Conservation (phyloP, 768 basidiomycete species). For the Termitomyces eurrhizus region DNA sequence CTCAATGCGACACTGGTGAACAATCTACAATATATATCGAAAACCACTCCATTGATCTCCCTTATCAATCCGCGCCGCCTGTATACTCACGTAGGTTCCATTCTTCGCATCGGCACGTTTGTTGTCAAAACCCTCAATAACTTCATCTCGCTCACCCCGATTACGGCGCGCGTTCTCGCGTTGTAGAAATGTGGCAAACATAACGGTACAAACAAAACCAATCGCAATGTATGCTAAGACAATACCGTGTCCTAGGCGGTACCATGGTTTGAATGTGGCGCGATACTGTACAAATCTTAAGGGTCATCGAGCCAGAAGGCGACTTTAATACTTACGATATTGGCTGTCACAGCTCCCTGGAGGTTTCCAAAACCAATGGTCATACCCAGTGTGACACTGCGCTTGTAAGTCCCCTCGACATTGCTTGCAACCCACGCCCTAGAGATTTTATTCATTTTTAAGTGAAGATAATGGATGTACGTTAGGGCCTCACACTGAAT, state of each 20-base stretch:
- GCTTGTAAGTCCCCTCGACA: constrained; percentile 72
- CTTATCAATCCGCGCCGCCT: constrained; percentile 55
- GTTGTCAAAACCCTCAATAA: constrained; percentile 49
- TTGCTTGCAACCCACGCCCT: constrained; percentile 74
- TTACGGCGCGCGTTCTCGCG: constrained; percentile 61
- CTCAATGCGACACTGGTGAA: neutral
- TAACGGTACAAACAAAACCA: constrained; percentile 50
- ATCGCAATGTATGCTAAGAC: constrained; percentile 67
- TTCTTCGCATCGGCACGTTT: constrained; percentile 44
- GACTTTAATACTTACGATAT: constrained; percentile 44
- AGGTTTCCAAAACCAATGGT: constrained; percentile 68
- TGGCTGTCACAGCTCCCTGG: constrained; percentile 65
- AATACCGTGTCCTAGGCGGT: constrained; percentile 63
- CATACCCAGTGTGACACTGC: constrained; percentile 65
- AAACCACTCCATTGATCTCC: constrained; percentile 80
- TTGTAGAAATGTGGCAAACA: constrained; percentile 45
- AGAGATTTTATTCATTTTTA: constrained; percentile 16
- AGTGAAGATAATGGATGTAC: neutral
- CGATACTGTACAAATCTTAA: constrained; percentile 47
- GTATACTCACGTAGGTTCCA: constrained; percentile 48
- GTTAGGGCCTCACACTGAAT: constrained; percentile 42
- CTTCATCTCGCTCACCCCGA: constrained; percentile 64
- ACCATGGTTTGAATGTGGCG: constrained; percentile 61
- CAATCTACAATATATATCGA: constrained; percentile 44
- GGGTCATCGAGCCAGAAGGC: neutral